Evolutionary conservation across 1,284 basidiomycete genomes (phyloP).

Genomic region (Inonotus hispidus): DNA sequence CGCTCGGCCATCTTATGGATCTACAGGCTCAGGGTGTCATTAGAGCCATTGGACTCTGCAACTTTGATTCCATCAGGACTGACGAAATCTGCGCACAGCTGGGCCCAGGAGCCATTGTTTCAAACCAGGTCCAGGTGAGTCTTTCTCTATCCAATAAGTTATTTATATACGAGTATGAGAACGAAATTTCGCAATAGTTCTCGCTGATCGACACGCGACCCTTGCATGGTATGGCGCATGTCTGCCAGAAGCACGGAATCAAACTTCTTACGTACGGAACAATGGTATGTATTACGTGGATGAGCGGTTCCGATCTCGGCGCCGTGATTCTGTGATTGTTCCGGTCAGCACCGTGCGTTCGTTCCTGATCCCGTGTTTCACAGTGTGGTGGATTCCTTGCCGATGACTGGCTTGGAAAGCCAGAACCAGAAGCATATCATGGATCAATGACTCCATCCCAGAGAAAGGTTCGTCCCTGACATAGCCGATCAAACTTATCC

Average conservation of each 20-base stretch:
- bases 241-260: slow-evolving; percentile 65
- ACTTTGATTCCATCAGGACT: slow-evolving; percentile 69
- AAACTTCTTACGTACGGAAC: slow-evolving; percentile 80
- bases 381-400: slow-evolving; percentile 80
- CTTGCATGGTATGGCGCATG: slow-evolving; percentile 68
- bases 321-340: background rate
- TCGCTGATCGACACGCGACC: slow-evolving; percentile 76
- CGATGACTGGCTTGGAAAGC: slow-evolving; percentile 63
- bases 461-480: slow-evolving; percentile 51
- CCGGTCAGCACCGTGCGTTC: slow-evolving; percentile 16
- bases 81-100: slow-evolving; percentile 74
- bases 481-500: background rate
- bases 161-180: background rate
- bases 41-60: slow-evolving; percentile 66
- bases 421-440: slow-evolving; percentile 68
- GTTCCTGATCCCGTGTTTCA: background rate
- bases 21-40: slow-evolving; percentile 61
- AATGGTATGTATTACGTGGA: slow-evolving; percentile 42
- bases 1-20: slow-evolving; percentile 53
- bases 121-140: slow-evolving; percentile 76
- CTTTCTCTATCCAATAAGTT: background rate
- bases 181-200: slow-evolving; percentile 44
- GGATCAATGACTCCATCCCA: slow-evolving; percentile 68
- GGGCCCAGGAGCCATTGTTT: slow-evolving; percentile 64
- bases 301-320: slow-evolving; percentile 10